Evolutionary conservation across 1,284 basidiomycete species (phyloP).

Genomic region (Thecaphora frezii): DNA sequence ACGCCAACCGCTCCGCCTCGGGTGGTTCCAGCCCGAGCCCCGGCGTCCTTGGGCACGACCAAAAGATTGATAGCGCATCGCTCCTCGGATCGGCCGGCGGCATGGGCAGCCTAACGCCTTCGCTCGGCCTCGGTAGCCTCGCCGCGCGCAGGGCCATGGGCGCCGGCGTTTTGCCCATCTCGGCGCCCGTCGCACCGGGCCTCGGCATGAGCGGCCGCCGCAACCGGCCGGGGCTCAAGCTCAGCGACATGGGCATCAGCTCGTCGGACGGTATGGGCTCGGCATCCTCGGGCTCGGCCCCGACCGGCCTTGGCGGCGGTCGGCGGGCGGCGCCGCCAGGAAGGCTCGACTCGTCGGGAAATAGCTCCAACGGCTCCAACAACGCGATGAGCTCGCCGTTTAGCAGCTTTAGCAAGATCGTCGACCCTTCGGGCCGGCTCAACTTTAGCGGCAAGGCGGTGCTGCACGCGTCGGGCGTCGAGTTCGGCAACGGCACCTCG

Average conservation of each 20-base stretch:
- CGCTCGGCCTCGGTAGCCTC: slow-evolving; percentile 12
- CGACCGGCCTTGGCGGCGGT: slow-evolving; percentile 65
- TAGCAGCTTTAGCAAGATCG: slow-evolving; percentile 88
- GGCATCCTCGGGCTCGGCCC: background rate
- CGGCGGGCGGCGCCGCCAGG: slow-evolving; percentile 64
- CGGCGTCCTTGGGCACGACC: slow-evolving; percentile 36
- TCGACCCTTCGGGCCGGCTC: slow-evolving; percentile 92
- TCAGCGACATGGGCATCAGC: slow-evolving; percentile 44
- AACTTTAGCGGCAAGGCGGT: slow-evolving; percentile 93
- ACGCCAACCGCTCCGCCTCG: slow-evolving; percentile 26
- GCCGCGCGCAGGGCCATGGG: slow-evolving; percentile 29
- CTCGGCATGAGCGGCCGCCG: slow-evolving; percentile 19
- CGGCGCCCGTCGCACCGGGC: slow-evolving; percentile 12
- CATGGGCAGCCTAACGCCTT: slow-evolving; percentile 10
- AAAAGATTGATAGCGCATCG: slow-evolving; percentile 42
- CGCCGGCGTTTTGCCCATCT: slow-evolving; percentile 65
- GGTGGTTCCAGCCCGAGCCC: slow-evolving; percentile 6
- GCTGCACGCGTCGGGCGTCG: slow-evolving; percentile 86
- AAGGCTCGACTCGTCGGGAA: slow-evolving; percentile 53
- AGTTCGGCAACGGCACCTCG: slow-evolving; percentile 88
- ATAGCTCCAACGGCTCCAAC: slow-evolving; percentile 6
- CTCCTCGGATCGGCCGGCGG: slow-evolving; percentile 30
- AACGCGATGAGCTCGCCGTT: slow-evolving; percentile 73
- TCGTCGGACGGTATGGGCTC: slow-evolving; percentile 11
- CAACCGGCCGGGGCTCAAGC: slow-evolving; percentile 40